Evolutionary conservation across 2,329 filamentous ascomycete genomes (phyloP), one percentile per base, ranked within the genome.

Genomic region (Colletotrichum incanum): DNA sequence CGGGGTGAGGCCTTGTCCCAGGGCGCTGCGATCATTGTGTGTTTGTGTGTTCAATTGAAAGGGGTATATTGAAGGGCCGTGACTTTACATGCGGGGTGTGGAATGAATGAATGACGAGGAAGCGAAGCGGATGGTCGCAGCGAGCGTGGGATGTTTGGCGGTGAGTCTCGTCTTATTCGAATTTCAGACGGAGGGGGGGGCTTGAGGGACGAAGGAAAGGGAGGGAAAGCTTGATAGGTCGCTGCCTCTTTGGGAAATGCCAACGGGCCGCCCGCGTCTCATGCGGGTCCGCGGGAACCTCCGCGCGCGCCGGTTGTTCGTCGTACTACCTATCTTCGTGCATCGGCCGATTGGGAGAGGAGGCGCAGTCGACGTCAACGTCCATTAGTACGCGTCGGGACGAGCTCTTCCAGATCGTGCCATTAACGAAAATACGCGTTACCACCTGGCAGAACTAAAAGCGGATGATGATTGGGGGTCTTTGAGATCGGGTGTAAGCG

Each of bases 1-100:
- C 83, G 76, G 37, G 75, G 70, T 2, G 80, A 75, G 18, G 76
- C 76, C 9, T 65, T 70, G n/a, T 81, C 80, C 82, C 82, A 84
- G 11, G 82, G 82, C 3, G 80, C 77, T 55, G 64, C 56, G 31
- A 71, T 34, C 72, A 74, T 74, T 54, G 18, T 41, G 55, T 61
- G 26, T 41, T 34, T 47, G 37, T 8, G 23, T 9, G 14, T 7
- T 34, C 59, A 45, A 72, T 65, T 54, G 50, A 41, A 61, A 41
- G 3, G 43, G 26, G 41, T 20, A 49, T 14, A 26, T 45, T 31
- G 45, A 28, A 41, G 45, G 45, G 28, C 31, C 26, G 26, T 8
- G 9, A 7, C 18, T 60, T 31, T 20, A n/a, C 26, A 20, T 1
- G 28, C 11, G 1, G 28, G 41, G 58, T 9, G 16, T 6, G 55